Evolutionary conservation across 83 land plant species (phyloP).

Genomic region (Picea abies): DNA sequence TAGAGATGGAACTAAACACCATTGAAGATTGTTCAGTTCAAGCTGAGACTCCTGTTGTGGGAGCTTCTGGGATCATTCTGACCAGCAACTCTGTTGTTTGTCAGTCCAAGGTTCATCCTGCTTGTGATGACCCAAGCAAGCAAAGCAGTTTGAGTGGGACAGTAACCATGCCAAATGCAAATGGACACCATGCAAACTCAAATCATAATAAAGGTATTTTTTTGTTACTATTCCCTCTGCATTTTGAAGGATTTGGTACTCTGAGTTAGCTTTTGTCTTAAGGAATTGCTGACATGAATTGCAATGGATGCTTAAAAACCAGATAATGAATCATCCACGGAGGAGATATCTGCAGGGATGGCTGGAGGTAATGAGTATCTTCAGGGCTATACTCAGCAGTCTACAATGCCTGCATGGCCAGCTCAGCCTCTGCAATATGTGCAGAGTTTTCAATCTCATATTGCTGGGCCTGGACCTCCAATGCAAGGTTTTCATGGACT

Average conservation of each 20-base stretch:
- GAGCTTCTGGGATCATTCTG: conserved; percentile 5
- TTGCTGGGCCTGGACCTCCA: conserved; percentile 10
- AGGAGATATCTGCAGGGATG: background rate
- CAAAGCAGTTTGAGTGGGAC: background rate
- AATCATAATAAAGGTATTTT: background rate
- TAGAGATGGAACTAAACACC: conserved; percentile 10
- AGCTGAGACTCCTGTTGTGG: background rate
- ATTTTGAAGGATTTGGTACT: background rate
- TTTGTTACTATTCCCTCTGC: background rate
- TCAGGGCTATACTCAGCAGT: conserved; percentile 4
- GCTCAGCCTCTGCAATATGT: conserved; percentile 14
- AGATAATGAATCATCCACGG: background rate
- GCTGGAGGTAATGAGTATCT: conserved; percentile 5
- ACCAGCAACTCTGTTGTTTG: conserved; percentile 4
- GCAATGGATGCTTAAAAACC: background rate
- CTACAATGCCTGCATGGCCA: conserved; percentile 8
- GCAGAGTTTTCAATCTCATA: conserved; percentile 15
- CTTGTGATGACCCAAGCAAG: conserved; percentile 3
- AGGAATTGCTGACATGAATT: conserved; percentile 1
- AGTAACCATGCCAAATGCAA: background rate
- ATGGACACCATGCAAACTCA: conserved; percentile 1
- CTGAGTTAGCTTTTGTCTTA: background rate
- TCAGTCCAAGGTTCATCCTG: background rate
- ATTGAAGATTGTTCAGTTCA: background rate
- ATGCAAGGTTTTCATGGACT: conserved; percentile 14